These are phyloP conservation scores for Suillus decipiens DNA, from an alignment of 768 basidiomycete genomes.

Conservation along the genomic window DNA sequence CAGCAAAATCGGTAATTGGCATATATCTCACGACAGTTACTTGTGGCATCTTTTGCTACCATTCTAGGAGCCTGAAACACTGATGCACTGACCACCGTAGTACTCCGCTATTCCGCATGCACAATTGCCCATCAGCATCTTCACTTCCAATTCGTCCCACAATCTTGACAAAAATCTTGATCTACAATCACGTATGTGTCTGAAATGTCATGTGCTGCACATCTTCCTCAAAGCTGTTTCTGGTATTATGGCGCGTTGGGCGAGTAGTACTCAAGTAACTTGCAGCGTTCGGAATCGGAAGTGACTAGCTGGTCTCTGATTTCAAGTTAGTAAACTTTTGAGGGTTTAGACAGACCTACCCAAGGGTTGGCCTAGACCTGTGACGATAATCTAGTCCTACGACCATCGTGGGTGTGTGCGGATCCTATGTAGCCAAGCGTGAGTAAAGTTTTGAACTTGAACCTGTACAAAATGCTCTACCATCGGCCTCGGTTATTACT, in stretches of 20 bases:
- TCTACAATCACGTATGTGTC: not conserved
- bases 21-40: not conserved
- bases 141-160: not conserved
- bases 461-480: not conserved
- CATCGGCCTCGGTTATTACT: not conserved
- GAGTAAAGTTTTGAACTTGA: not conserved
- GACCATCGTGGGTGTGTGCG: not conserved
- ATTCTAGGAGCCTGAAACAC: not conserved
- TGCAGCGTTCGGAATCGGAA: not conserved
- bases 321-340: not conserved
- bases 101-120: not conserved
- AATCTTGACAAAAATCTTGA: not conserved
- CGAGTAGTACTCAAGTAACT: not conserved
- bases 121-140: not conserved
- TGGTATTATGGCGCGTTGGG: not conserved
- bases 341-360: not conserved
- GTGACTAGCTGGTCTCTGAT: not conserved
- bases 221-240: not conserved
- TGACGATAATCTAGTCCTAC: not conserved
- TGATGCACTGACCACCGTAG: not conserved
- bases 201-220: not conserved
- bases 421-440: not conserved
- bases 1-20: not conserved
- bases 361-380: not conserved
- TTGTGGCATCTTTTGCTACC: not conserved